Base-by-base conservation (phyloP, 768 basidiomycete genomes). In the Royoungia palumana region DNA sequence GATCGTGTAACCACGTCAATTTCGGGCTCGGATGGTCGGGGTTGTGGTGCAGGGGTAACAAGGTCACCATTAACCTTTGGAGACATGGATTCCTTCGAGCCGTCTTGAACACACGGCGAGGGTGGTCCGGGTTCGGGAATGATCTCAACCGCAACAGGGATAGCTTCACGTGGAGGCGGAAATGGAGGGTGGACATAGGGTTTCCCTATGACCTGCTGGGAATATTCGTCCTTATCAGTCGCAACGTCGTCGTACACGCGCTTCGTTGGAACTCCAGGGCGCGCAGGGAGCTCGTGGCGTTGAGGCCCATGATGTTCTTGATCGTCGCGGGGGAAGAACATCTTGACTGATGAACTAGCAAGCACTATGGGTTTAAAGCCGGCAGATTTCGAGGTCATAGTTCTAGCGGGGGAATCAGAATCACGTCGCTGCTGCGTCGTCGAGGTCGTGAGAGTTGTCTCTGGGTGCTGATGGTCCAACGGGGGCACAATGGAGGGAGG, bases 261-360 rank as follows among this genome's bases (percentile, higher is more conserved):
- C 38, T 67, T 69, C 4, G 40, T 25, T 25, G 68, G 68, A 10
- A 67, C 24, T 38, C 58, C 67, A 7, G 61, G 54, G 28, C 59
- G 59, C 27, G 35, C 17, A 25, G 58, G 53, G 43, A 48, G 46
- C 7, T 47, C 61, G 7, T 58, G 52, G 42, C 20, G 57, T 45
- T 50, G 49, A 39, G 27, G 47, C 51, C 62, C 63, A 45, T 61
- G 58, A 27, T 75, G 73, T 55, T 79, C 75, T 30, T 88, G 87
- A 17, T 91, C 89, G 42, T 91, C 89, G 2, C 78, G 80, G 19
- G 90, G 89, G 62, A 94, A 94, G 69, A 93, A 93, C 58, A 75
- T 78, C 64, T 84, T 86, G 40, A 94, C 72, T 2, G 78, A 68
- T 16, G 83, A 78, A 28, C 58, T 71, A 47, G 69, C 50, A 53